phyloP scores from a whole-genome alignment of 1,284 basidiomycete genomes.

The Sphagnurus paluster region DNA sequence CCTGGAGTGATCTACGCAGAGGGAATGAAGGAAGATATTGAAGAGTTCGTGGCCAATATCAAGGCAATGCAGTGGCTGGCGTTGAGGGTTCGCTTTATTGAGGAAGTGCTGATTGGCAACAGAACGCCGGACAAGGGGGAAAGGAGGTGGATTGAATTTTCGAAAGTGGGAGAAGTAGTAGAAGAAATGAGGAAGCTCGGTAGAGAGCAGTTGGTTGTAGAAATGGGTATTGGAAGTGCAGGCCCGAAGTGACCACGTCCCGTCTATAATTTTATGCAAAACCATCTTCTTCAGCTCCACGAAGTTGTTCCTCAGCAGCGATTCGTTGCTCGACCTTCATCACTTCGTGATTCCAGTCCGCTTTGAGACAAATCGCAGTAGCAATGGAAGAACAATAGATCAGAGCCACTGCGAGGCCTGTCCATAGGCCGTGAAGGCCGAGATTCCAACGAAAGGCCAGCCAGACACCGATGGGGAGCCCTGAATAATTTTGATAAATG shows the following conservation, averaged over 20 bases:
- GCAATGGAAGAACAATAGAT: constrained; percentile 9
- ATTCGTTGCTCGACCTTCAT: constrained; percentile 7
- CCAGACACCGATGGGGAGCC: constrained; percentile 11
- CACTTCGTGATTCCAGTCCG: constrained; percentile 15
- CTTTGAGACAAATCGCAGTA: constrained; percentile 8
- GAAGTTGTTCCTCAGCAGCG: constrained; percentile 9
- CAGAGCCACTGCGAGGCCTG: constrained; percentile 10
- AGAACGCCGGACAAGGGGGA: background rate
- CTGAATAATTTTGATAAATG: too few relatives aligned
- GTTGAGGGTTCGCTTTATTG: constrained; percentile 57
- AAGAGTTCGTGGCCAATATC: constrained; percentile 66
- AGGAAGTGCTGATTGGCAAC: constrained; percentile 36
- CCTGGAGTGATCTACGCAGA: constrained; percentile 74
- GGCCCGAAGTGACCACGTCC: constrained; percentile 5
- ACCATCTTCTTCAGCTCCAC: constrained; percentile 1
- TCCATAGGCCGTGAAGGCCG: constrained; percentile 12
- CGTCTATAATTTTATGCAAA: background rate
- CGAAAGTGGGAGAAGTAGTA: constrained; percentile 70
- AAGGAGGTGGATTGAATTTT: constrained; percentile 53
- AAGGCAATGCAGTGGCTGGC: constrained; percentile 81
- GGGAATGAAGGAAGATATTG: constrained; percentile 51
- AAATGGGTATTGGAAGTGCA: constrained; percentile 64
- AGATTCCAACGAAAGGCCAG: constrained; percentile 9
- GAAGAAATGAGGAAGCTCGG: constrained; percentile 62
- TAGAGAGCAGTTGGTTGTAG: constrained; percentile 54